These are phyloP conservation scores for Ophiostoma pallidulum DNA, from an alignment of 2,329 filamentous ascomycete species.

Conservation along the genomic window DNA sequence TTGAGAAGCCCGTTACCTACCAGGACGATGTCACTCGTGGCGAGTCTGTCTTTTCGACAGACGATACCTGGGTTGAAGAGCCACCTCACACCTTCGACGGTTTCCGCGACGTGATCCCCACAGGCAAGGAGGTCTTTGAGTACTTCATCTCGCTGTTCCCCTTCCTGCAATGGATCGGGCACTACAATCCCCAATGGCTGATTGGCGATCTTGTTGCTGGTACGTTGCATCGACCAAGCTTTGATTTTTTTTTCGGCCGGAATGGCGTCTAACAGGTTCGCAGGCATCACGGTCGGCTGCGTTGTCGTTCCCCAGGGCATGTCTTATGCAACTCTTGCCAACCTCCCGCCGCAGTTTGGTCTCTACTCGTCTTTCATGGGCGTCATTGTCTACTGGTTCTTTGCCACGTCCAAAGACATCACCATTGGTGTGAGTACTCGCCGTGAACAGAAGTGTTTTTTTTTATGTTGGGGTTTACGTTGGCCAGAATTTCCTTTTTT, in stretches of 20 bases:
- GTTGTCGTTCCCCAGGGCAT: constrained; percentile 90
- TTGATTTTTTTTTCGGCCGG: too few species aligned
- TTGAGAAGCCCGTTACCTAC: constrained; percentile 54
- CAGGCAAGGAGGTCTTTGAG: constrained; percentile 36
- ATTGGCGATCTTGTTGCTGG: constrained; percentile 82
- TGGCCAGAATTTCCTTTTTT: background rate
- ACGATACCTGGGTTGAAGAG: constrained; percentile 70
- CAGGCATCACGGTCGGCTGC: constrained; percentile 47
- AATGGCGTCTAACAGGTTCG: constrained; percentile 1
- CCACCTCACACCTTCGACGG: constrained; percentile 69
- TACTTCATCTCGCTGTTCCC: constrained; percentile 74
- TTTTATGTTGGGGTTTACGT: too few species aligned
- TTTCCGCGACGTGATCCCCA: constrained; percentile 55
- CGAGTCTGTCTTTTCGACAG: constrained; percentile 68
- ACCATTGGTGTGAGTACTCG: constrained; percentile 80
- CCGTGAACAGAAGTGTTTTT: constrained; percentile 12
- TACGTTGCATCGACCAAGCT: too few species aligned
- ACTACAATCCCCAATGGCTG: constrained; percentile 87
- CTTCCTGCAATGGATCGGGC: constrained; percentile 76
- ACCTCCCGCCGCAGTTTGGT: constrained; percentile 72
- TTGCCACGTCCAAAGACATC: constrained; percentile 96
- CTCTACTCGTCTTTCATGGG: constrained; percentile 96
- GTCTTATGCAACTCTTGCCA: constrained; percentile 82
- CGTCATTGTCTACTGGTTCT: constrained; percentile 92
- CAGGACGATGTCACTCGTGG: constrained; percentile 60